phyloP scores from a whole-genome alignment of 495 filamentous ascomycete genomes.

The Hypoxylon fragiforme region DNA sequence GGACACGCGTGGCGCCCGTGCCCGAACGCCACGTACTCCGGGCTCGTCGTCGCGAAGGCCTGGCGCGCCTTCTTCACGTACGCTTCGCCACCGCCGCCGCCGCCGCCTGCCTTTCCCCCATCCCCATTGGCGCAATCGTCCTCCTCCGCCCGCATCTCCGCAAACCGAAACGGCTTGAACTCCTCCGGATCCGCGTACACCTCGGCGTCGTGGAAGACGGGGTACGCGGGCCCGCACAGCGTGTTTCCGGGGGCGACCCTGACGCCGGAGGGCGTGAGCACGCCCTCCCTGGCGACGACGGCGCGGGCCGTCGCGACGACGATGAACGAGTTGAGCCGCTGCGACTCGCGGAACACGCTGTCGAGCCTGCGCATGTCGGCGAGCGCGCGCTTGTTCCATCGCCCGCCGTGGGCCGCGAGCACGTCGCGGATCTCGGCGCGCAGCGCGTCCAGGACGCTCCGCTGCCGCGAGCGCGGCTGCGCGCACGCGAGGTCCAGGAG shows the following conservation, averaged over 20 bases:
- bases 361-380: slow-evolving; percentile 47
- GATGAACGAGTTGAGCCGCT: slow-evolving; percentile 40
- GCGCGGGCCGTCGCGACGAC: slow-evolving; percentile 33
- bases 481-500: slow-evolving; percentile 52
- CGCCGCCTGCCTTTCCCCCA: neutral
- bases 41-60: slow-evolving; percentile 39
- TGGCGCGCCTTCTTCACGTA: slow-evolving; percentile 40
- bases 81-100: neutral
- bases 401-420: slow-evolving; percentile 33
- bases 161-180: slow-evolving; percentile 38
- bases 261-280: slow-evolving; percentile 38
- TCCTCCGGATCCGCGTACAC: slow-evolving; percentile 28
- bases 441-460: slow-evolving; percentile 49
- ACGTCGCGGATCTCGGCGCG: slow-evolving; percentile 55
- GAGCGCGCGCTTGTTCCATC: slow-evolving; percentile 50
- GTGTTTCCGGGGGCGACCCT: slow-evolving; percentile 28
- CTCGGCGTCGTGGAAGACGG: slow-evolving; percentile 28
- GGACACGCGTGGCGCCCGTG: slow-evolving; percentile 45
- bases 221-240: slow-evolving; percentile 27
- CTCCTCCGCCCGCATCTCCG: slow-evolving; percentile 21
- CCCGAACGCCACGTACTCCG: slow-evolving; percentile 42
- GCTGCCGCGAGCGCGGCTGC: slow-evolving; percentile 42
- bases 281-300: no score
- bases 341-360: slow-evolving; percentile 41
- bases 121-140: neutral